Evolutionary conservation across 257 asterid genomes (phyloP).

Genomic region (Petunia axillaris): DNA sequence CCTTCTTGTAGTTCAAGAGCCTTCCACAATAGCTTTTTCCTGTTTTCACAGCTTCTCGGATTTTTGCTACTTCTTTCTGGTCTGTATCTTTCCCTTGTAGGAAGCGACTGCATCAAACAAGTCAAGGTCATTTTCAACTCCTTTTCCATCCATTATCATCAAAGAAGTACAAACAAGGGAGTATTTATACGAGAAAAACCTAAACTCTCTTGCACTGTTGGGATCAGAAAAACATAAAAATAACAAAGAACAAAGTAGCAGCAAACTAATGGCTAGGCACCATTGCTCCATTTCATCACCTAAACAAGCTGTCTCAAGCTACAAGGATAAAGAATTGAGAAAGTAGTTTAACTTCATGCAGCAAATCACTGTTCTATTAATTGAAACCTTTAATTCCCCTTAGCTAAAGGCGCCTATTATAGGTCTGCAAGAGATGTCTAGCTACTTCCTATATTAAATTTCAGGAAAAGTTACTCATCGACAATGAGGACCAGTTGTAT

Average conservation of each 20-base stretch:
- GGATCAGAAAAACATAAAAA: neutral
- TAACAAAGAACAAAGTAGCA: slow-evolving; percentile 8
- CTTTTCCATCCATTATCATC: slow-evolving; percentile 29
- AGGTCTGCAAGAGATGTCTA: neutral
- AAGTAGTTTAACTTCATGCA: slow-evolving; percentile 20
- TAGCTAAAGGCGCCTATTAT: neutral
- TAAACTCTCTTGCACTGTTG: neutral
- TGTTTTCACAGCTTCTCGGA: slow-evolving; percentile 61
- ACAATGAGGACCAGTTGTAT: neutral
- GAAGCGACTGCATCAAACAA: slow-evolving; percentile 83
- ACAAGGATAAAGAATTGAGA: neutral
- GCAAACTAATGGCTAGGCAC: neutral
- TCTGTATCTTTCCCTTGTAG: slow-evolving; percentile 95
- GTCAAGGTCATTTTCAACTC: slow-evolving; percentile 32
- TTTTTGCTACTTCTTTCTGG: slow-evolving; percentile 77
- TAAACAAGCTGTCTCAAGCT: neutral
- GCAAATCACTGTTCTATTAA: neutral
- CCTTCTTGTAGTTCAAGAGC: slow-evolving; percentile 91
- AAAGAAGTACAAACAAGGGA: neutral
- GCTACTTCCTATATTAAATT: neutral
- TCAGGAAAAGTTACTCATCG: neutral
- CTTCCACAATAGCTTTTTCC: slow-evolving; percentile 95
- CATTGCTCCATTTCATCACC: neutral
- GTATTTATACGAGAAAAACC: neutral
- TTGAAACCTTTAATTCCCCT: neutral